Evolutionary conservation across 108 stramenopile species (phyloP).

Genomic region (Aurantiochytrium sp.): DNA sequence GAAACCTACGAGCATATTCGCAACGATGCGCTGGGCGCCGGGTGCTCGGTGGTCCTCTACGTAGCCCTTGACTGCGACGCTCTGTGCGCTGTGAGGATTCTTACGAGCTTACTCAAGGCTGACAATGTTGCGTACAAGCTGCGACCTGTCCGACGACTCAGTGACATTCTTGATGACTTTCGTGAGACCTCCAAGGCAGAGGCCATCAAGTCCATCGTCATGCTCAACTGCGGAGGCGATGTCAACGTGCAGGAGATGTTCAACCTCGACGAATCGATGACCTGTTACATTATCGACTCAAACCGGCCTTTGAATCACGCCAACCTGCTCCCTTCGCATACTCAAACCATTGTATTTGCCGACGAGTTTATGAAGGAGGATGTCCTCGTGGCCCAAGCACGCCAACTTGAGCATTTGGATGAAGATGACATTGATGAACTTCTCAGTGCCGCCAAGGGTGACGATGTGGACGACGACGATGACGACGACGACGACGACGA

Average conservation of each 20-base stretch:
- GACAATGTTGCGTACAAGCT: conserved; percentile 10
- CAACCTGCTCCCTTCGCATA: background rate
- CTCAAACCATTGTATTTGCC: background rate
- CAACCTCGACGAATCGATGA: background rate
- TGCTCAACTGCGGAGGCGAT: conserved; percentile 15
- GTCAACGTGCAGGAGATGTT: background rate
- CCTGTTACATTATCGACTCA: background rate
- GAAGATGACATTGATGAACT: background rate
- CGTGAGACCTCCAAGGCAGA: background rate
- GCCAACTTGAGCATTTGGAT: background rate
- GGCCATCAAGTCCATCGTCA: background rate
- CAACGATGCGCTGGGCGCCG: background rate
- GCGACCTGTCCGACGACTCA: background rate
- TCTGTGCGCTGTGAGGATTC: background rate
- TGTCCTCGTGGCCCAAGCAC: background rate
- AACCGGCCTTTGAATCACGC: background rate
- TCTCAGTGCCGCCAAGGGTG: background rate
- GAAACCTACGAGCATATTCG: background rate
- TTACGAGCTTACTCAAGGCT: background rate
- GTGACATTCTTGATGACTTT: background rate
- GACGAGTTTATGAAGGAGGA: conserved; percentile 8
- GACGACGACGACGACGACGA: background rate
- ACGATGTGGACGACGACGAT: background rate
- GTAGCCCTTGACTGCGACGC: conserved; percentile 13
- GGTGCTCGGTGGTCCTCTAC: conserved; percentile 6